These are phyloP conservation scores for Penicillium fimorum DNA, from an alignment of 495 filamentous ascomycete species.

Conservation along the genomic window DNA sequence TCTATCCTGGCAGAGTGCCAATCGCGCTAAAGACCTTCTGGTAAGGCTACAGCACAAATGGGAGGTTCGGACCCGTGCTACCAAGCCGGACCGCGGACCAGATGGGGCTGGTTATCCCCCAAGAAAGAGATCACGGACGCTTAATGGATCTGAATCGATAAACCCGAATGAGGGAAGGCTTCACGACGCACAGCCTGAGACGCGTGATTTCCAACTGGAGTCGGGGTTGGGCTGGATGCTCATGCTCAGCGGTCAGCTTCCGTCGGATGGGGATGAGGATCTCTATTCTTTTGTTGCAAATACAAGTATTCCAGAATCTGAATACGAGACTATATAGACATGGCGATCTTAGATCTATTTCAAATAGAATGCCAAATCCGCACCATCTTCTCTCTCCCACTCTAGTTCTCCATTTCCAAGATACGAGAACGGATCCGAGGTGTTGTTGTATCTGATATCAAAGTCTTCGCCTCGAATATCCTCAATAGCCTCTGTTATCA, in stretches of 20 bases:
- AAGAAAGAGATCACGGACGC: constrained; percentile 4
- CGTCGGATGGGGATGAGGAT: constrained; percentile 13
- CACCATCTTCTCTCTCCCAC: too few species aligned
- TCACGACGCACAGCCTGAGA: neutral
- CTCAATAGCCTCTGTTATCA: too few species aligned
- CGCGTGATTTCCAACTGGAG: constrained; percentile 4
- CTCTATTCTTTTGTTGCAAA: constrained; percentile 12
- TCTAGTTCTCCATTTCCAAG: too few species aligned
- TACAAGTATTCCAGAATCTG: neutral
- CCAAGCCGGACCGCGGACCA: neutral
- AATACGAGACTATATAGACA: neutral
- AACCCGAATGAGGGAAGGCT: neutral
- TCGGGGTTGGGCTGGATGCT: constrained; percentile 15
- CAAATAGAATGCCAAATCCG: too few species aligned
- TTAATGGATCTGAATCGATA: neutral
- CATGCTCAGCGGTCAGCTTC: constrained; percentile 11
- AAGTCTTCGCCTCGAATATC: too few species aligned
- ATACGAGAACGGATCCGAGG: too few species aligned
- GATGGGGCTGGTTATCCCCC: constrained; percentile 5
- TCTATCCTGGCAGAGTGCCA: constrained; percentile 19
- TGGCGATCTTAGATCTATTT: too few species aligned
- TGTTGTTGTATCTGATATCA: too few species aligned
- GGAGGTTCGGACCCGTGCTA: constrained; percentile 11
- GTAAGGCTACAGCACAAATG: constrained; percentile 18
- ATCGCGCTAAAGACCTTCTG: constrained; percentile 20